Base-by-base conservation (phyloP, 768 basidiomycete genomes). In the Kwoniella botswanensis region DNA sequence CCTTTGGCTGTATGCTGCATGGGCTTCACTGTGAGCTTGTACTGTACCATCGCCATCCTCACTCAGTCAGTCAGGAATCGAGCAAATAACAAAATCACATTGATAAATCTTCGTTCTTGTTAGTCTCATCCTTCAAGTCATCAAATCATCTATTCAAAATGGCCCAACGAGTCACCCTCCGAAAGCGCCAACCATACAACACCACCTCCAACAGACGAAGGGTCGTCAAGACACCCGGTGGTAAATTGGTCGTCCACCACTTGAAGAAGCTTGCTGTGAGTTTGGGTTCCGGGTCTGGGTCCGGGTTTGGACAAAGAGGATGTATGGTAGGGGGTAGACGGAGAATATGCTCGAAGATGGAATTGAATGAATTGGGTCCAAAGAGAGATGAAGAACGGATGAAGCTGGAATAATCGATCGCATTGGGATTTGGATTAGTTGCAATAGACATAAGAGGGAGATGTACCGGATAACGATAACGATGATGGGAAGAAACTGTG, bases 161-260 rank as follows among this genome's bases (percentile, higher is more conserved):
- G 96, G 94, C 93, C 86, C 96, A 98, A 90, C 94, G 97, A 84
- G 95, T 99, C 82, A 97, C 94, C 81, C 93, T 99, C 87, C 92
- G 97, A 88, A 99, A 97, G 87, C 93, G 97, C 84, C 91, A 91
- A 78, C 90, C 94, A 22, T 83, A 99, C 89, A 98, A 97, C 90
- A 98, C 97, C 86, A 90, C 90, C 80, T 98, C 96, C 70, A 94
- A 91, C 89, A 90, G 93, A 84, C 89, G 95, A 84, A 91, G 94
- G 79, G 89, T 98, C 76, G 90, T 98, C 71, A 98, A 98, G 89
- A 98, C 97, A 46, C 97, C 97, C 65, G 97, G 96, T 86, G 97
- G 97, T 76, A 93, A 92, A 86, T 91, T 98, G 79, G 93, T 96
- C 79, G 95, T 96, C 87, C 95, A 98, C 87, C 93, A 97, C 85